Percentiles rank a stretch among this genome's conserved stretches.
These are phyloP conservation scores for Talaromyces sp. DNA, from an alignment of 2,329 filamentous ascomycete genomes.

Conservation along the genomic window DNA sequence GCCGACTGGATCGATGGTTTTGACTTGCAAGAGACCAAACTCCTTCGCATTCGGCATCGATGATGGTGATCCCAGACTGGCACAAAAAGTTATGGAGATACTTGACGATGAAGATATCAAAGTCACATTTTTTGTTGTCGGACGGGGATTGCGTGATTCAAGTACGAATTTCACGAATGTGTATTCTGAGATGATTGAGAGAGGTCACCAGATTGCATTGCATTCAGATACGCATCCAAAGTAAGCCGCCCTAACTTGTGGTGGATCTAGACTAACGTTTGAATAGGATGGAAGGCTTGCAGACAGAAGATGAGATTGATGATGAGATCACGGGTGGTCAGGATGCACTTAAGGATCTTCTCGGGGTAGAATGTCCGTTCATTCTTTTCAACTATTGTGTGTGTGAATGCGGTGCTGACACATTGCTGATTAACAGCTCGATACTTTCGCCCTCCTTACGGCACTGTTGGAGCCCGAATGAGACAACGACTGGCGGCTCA, in stretches of 20 bases:
- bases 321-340: slow-evolving; percentile 33
- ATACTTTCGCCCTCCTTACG: slow-evolving; percentile 67
- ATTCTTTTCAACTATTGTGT: slow-evolving; percentile 28
- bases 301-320: slow-evolving; percentile 30
- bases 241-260: slow-evolving; percentile 21
- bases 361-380: slow-evolving; percentile 32
- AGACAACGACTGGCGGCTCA: slow-evolving; percentile 55
- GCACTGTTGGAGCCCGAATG: slow-evolving; percentile 62
- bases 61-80: slow-evolving; percentile 58
- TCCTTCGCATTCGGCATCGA: slow-evolving; percentile 69
- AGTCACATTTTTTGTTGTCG: slow-evolving; percentile 68
- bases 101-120: slow-evolving; percentile 57
- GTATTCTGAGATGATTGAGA: slow-evolving; percentile 57
- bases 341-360: slow-evolving; percentile 25
- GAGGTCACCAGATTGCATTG: slow-evolving; percentile 63
- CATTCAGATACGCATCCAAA: slow-evolving; percentile 67
- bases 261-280: not conserved
- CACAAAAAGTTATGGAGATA: slow-evolving; percentile 57
- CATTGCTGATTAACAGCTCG: slow-evolving; percentile 25
- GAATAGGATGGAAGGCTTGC: slow-evolving; percentile 34
- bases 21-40: slow-evolving; percentile 62
- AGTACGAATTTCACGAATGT: slow-evolving; percentile 58
- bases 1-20: slow-evolving; percentile 56
- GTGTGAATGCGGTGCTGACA: slow-evolving; percentile 36
- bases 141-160: slow-evolving; percentile 54